Evolutionary conservation across 1,139 yeast genomes (phyloP).

Genomic region (Debaryomyces sp.): DNA sequence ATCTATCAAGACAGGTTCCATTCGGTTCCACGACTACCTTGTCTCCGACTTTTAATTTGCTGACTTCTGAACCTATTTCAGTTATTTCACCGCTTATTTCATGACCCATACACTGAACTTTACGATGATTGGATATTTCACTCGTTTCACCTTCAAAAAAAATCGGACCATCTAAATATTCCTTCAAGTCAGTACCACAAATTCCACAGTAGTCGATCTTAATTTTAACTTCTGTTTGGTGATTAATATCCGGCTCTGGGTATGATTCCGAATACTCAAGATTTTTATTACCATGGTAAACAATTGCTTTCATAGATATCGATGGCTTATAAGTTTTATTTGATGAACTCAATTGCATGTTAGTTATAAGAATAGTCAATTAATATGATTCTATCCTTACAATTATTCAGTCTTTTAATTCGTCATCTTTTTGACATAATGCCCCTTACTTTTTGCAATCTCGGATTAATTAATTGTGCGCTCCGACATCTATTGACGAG

Average conservation of each 20-base stretch:
- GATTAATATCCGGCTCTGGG: slow-evolving; percentile 45
- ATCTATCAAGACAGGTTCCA: slow-evolving; percentile 44
- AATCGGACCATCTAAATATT: slow-evolving; percentile 54
- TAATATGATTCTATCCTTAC: too few species aligned
- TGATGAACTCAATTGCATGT: too few species aligned
- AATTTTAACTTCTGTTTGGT: slow-evolving; percentile 51
- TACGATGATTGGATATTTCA: slow-evolving; percentile 20
- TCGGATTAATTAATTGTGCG: not conserved
- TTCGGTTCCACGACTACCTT: slow-evolving; percentile 48
- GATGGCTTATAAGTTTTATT: not conserved
- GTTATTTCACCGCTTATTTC: slow-evolving; percentile 54
- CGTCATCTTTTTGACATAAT: not conserved
- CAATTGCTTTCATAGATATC: slow-evolving; percentile 53
- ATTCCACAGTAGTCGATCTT: slow-evolving; percentile 59
- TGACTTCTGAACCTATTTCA: slow-evolving; percentile 24
- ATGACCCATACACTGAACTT: slow-evolving; percentile 47
- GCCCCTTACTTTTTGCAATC: not conserved
- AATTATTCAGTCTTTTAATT: not conserved
- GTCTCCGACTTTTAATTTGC: slow-evolving; percentile 39
- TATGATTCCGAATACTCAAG: slow-evolving; percentile 45
- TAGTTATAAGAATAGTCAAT: too few species aligned
- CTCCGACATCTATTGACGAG: not conserved
- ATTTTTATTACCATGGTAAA: slow-evolving; percentile 53
- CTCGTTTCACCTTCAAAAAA: slow-evolving; percentile 37
- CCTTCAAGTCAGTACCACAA: slow-evolving; percentile 63